Evolutionary conservation across 2,329 filamentous ascomycete species (phyloP).

Genomic region (Elsinoe ampelina): DNA sequence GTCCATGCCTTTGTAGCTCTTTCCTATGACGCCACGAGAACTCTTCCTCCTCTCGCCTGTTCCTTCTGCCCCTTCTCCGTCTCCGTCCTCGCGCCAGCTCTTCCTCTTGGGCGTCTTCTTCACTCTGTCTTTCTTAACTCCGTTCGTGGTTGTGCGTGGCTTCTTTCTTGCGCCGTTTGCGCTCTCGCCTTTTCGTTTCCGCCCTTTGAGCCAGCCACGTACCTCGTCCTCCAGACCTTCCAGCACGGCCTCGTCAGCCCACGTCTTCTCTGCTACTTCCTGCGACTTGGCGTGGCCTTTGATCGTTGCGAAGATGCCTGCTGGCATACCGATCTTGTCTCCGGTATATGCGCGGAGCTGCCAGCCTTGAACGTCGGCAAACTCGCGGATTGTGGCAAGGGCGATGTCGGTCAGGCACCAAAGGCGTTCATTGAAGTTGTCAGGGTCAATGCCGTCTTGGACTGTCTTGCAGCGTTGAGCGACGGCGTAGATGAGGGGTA

Average conservation of each 20-base stretch:
- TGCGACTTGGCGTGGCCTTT: slow-evolving; percentile 70
- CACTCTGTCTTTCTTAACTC: slow-evolving; percentile 22
- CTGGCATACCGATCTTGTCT: slow-evolving; percentile 65
- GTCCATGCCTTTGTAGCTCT: slow-evolving; percentile 38
- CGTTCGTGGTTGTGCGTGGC: slow-evolving; percentile 20
- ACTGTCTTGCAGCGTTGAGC: slow-evolving; percentile 90
- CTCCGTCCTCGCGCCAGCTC: slow-evolving; percentile 25
- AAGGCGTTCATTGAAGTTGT: slow-evolving; percentile 59
- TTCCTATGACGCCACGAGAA: slow-evolving; percentile 29
- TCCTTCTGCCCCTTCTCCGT: slow-evolving; percentile 25
- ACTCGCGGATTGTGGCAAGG: slow-evolving; percentile 71
- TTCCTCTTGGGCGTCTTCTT: slow-evolving; percentile 30
- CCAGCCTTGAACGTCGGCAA: slow-evolving; percentile 79
- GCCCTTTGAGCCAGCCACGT: slow-evolving; percentile 55
- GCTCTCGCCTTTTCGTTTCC: slow-evolving; percentile 34
- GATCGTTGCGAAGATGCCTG: slow-evolving; percentile 66
- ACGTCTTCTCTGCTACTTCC: slow-evolving; percentile 77
- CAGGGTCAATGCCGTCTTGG: slow-evolving; percentile 60
- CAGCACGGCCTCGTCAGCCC: slow-evolving; percentile 61
- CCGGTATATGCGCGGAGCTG: slow-evolving; percentile 72
- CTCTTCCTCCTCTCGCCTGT: slow-evolving; percentile 37
- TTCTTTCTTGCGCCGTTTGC: slow-evolving; percentile 21
- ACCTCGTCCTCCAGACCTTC: slow-evolving; percentile 71
- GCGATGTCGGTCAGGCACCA: slow-evolving; percentile 84
- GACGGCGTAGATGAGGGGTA: slow-evolving; percentile 82